Conservation (phyloP, 2,329 filamentous ascomycete genomes). For the Monosporascus ibericus region DNA sequence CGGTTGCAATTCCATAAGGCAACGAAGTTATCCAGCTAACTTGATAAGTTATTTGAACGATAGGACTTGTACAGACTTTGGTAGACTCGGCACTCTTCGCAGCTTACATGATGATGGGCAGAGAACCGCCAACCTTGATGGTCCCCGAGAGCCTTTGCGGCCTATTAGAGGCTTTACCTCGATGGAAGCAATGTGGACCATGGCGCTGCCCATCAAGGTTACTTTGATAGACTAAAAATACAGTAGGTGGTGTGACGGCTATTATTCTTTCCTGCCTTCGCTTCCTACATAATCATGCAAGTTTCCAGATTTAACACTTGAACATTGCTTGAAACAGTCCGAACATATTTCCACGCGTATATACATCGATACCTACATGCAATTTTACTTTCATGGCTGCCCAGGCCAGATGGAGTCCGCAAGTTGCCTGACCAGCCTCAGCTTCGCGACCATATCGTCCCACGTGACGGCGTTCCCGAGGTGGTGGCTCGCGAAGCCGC, state of each 20-base stretch:
- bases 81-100: too few relatives aligned
- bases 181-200: background rate
- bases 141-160: background rate
- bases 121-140: too few relatives aligned
- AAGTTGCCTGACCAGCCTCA: conserved; percentile 63
- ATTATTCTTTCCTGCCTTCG: background rate
- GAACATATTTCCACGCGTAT: too few relatives aligned
- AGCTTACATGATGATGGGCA: too few relatives aligned
- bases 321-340: too few relatives aligned
- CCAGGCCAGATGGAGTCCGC: conserved; percentile 65
- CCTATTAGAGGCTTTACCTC: background rate
- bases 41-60: too few relatives aligned
- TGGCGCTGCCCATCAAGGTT: background rate
- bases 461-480: conserved; percentile 63
- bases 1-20: too few relatives aligned
- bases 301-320: too few relatives aligned
- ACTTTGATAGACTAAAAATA: background rate
- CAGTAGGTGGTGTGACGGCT: background rate
- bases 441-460: conserved; percentile 68
- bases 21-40: too few relatives aligned
- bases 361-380: background rate
- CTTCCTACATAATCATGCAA: too few relatives aligned
- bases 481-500: conserved; percentile 69
- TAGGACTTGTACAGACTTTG: too few relatives aligned
- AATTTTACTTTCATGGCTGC: conserved; percentile 26